These are phyloP conservation scores for Sarocladium strictum DNA, from an alignment of 2,329 filamentous ascomycete genomes.

Conservation along the genomic window DNA sequence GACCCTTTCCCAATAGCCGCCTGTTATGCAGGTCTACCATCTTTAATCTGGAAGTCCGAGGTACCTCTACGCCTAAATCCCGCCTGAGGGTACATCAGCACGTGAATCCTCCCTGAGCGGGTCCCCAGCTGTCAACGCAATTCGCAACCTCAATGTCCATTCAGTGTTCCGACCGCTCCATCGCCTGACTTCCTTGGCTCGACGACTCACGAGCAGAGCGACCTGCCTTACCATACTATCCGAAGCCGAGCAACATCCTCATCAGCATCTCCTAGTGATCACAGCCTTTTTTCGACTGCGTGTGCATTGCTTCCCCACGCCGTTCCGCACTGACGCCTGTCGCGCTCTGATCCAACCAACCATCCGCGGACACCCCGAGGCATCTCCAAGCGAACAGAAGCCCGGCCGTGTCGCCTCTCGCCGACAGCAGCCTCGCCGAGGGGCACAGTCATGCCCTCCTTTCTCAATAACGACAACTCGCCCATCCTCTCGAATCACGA, in stretches of 20 bases:
- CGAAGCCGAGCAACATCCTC: not conserved
- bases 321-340: not conserved
- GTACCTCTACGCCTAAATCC: not conserved
- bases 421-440: slow-evolving; percentile 8
- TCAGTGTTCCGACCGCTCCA: not conserved
- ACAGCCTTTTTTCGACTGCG: not conserved
- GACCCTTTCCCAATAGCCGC: not conserved
- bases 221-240: not conserved
- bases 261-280: not conserved
- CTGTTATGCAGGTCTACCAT: not conserved
- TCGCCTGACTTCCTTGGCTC: slow-evolving; percentile 2
- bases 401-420: slow-evolving; percentile 1
- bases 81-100: not conserved
- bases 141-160: slow-evolving; percentile 4
- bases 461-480: slow-evolving; percentile 18
- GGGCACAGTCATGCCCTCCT: slow-evolving; percentile 8
- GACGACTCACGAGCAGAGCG: not conserved
- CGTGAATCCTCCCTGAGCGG: slow-evolving; percentile 9
- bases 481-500: slow-evolving; percentile 44
- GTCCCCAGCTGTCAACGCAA: slow-evolving; percentile 9
- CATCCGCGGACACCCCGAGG: not conserved
- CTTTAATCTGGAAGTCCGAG: not conserved
- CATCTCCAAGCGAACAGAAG: not conserved
- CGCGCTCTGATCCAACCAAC: not conserved
- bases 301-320: not conserved